phyloP scores from a whole-genome alignment of 2,329 filamentous ascomycete species.

The Aaosphaeria pasadenensis region DNA sequence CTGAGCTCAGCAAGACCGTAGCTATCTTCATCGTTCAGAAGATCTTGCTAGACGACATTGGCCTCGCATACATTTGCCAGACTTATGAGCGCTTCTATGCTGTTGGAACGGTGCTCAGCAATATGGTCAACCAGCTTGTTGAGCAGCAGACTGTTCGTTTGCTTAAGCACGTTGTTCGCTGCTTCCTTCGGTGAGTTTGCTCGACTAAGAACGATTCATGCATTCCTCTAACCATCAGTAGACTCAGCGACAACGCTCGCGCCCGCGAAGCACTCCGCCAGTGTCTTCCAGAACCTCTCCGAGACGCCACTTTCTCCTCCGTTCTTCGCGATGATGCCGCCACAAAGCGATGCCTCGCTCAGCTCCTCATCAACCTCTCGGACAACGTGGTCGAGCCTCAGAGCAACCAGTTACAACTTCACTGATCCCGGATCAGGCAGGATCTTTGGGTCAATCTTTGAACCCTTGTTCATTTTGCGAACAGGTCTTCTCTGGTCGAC shows the following conservation, averaged over 20 bases:
- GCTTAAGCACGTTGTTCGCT: slow-evolving; percentile 95
- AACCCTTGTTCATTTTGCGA: no score
- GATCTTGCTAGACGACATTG: slow-evolving; percentile 94
- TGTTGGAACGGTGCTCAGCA: slow-evolving; percentile 93
- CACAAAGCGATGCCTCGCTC: slow-evolving; percentile 95
- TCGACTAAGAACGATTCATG: not conserved
- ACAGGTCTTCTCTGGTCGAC: no score
- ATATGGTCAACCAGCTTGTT: slow-evolving; percentile 97
- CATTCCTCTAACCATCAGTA: slow-evolving; percentile 40
- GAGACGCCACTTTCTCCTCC: slow-evolving; percentile 94
- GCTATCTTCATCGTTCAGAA: slow-evolving; percentile 99
- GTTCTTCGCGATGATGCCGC: slow-evolving; percentile 95
- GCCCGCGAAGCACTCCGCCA: slow-evolving; percentile 92
- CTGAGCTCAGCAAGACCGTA: slow-evolving; percentile 96
- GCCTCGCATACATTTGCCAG: slow-evolving; percentile 95
- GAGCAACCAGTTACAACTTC: slow-evolving; percentile 36
- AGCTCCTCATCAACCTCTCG: slow-evolving; percentile 92
- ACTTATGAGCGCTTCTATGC: slow-evolving; percentile 99
- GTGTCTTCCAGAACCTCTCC: slow-evolving; percentile 96
- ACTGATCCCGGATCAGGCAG: slow-evolving; percentile 12
- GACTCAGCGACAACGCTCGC: slow-evolving; percentile 91
- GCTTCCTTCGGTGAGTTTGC: slow-evolving; percentile 80
- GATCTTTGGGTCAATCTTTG: not conserved
- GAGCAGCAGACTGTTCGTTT: slow-evolving; percentile 95
- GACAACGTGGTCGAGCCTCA: slow-evolving; percentile 69